Evolutionary conservation across 2,329 filamentous ascomycete genomes (phyloP).

Genomic region (Cryphonectria radicalis): DNA sequence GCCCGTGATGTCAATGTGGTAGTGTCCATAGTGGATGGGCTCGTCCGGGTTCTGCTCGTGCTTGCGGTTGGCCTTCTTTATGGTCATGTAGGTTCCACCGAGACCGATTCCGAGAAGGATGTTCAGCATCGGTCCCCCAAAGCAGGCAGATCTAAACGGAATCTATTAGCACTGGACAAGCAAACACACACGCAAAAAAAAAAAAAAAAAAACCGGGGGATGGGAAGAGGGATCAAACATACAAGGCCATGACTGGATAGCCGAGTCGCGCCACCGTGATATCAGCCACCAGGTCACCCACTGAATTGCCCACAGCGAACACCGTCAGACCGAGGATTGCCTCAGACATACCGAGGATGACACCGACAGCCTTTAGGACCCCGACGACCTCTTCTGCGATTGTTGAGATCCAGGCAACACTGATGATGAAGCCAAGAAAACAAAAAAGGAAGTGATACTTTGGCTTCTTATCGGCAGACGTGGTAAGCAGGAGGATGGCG

Average conservation of each 20-base stretch:
- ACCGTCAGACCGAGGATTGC: constrained; percentile 93
- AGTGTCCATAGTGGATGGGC: constrained; percentile 71
- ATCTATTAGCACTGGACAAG: neutral
- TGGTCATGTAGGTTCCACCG: constrained; percentile 84
- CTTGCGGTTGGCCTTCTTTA: constrained; percentile 67
- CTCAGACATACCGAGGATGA: constrained; percentile 91
- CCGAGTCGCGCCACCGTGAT: constrained; percentile 92
- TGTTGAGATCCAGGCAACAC: constrained; percentile 94
- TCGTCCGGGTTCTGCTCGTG: constrained; percentile 70
- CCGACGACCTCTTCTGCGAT: constrained; percentile 96
- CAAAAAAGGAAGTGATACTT: constrained; percentile 79
- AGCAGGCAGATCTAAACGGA: constrained; percentile 74
- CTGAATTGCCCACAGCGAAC: constrained; percentile 93
- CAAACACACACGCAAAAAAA: no score
- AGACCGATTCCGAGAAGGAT: constrained; percentile 95
- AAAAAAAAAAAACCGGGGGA: neutral
- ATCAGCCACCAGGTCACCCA: constrained; percentile 92
- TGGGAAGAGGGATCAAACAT: constrained; percentile 39
- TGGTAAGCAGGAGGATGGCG: constrained; percentile 68
- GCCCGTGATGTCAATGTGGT: constrained; percentile 81
- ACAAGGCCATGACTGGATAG: constrained; percentile 92
- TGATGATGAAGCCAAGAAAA: constrained; percentile 87
- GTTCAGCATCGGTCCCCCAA: constrained; percentile 98
- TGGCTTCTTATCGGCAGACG: constrained; percentile 68
- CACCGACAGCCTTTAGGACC: constrained; percentile 88